phyloP scores from a whole-genome alignment of 1,139 yeast species.

The Torulaspora globosa region DNA sequence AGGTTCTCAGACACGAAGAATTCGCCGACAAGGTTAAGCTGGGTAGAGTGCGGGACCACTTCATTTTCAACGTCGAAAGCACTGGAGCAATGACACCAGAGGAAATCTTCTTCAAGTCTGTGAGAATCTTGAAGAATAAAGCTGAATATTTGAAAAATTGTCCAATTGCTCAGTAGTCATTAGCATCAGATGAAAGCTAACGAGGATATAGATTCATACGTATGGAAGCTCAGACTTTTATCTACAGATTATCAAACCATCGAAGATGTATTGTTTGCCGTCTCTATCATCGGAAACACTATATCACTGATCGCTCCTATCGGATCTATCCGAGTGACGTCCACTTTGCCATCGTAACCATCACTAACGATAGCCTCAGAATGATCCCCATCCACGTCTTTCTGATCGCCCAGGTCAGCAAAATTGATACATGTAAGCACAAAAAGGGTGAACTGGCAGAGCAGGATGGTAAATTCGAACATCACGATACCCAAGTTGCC shows the following conservation, averaged over 20 bases:
- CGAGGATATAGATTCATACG: slow-evolving; percentile 5
- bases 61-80: slow-evolving; percentile 88
- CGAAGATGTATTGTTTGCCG: slow-evolving; percentile 11
- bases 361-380: slow-evolving; percentile 10
- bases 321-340: slow-evolving; percentile 37
- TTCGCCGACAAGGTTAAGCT: slow-evolving; percentile 83
- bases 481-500: slow-evolving; percentile 34
- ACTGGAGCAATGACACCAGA: slow-evolving; percentile 97
- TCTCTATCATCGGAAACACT: slow-evolving; percentile 12
- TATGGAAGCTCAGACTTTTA: slow-evolving; percentile 3
- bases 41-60: slow-evolving; percentile 89
- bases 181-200: slow-evolving; percentile 9
- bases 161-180: slow-evolving; percentile 58
- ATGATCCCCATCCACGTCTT: slow-evolving; percentile 8
- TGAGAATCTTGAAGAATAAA: slow-evolving; percentile 78
- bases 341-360: slow-evolving; percentile 43
- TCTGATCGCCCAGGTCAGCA: slow-evolving; percentile 28
- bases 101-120: slow-evolving; percentile 87
- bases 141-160: slow-evolving; percentile 77
- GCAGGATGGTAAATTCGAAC: slow-evolving; percentile 33
- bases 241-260: slow-evolving; percentile 8
- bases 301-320: slow-evolving; percentile 25
- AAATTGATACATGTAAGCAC: slow-evolving; percentile 37
- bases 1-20: slow-evolving; percentile 88
- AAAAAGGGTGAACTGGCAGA: slow-evolving; percentile 36